phyloP scores from a whole-genome alignment of 2,329 filamentous ascomycete genomes.

The Fusarium udum region DNA sequence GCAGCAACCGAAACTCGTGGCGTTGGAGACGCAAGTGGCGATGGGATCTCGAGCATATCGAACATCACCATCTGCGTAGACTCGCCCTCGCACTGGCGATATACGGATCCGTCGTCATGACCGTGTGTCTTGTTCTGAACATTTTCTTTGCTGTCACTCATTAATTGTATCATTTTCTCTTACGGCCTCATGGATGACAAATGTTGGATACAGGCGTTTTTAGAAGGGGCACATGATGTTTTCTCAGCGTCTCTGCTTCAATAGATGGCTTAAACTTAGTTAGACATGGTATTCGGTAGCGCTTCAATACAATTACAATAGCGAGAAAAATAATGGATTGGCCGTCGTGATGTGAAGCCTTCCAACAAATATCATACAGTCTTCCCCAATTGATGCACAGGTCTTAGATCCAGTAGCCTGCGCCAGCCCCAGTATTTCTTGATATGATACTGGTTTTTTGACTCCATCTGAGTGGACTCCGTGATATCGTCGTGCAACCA shows the following conservation, averaged over 20 bases:
- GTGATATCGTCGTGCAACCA: constrained; percentile 35
- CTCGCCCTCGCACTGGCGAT: constrained; percentile 78
- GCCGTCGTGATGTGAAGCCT: not conserved
- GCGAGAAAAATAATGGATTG: constrained; percentile 22
- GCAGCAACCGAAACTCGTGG: constrained; percentile 48
- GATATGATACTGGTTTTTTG: not conserved
- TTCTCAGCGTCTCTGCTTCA: constrained; percentile 32
- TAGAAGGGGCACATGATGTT: constrained; percentile 35
- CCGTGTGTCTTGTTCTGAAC: constrained; percentile 86
- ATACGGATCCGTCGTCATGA: constrained; percentile 90
- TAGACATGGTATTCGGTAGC: constrained; percentile 38
- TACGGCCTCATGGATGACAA: constrained; percentile 34
- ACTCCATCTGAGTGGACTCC: constrained; percentile 2
- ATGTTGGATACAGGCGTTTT: constrained; percentile 35
- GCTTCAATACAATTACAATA: constrained; percentile 37
- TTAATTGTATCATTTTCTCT: constrained; percentile 20
- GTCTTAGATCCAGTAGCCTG: not conserved
- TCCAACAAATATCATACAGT: constrained; percentile 30
- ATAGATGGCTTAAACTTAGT: constrained; percentile 32
- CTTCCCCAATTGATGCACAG: not conserved
- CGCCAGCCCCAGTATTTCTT: not conserved
- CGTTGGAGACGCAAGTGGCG: constrained; percentile 66
- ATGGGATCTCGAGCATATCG: constrained; percentile 71
- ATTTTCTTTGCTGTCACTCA: constrained; percentile 77
- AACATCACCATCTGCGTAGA: constrained; percentile 72